phyloP scores from a whole-genome alignment of 768 basidiomycete species.

The Suillus tomentosus region DNA sequence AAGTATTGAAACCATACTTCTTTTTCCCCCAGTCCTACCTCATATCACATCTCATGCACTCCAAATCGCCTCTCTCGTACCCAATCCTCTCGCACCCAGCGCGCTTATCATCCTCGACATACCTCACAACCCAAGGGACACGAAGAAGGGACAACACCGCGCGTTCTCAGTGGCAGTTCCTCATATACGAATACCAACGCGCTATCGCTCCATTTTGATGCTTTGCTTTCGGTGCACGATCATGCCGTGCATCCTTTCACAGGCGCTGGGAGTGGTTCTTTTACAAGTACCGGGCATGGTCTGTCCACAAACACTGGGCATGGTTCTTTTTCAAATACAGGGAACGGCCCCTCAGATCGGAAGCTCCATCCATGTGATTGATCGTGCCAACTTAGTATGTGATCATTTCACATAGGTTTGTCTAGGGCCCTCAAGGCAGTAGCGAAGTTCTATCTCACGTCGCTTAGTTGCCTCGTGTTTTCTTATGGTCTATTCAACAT shows the following conservation, averaged over 20 bases:
- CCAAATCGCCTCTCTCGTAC: neutral
- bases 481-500: slow-evolving; percentile 35
- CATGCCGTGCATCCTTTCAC: slow-evolving; percentile 20
- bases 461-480: slow-evolving; percentile 38
- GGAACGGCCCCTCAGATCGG: slow-evolving; percentile 14
- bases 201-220: slow-evolving; percentile 38
- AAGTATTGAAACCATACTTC: too few relatives aligned
- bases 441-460: slow-evolving; percentile 32
- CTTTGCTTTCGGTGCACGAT: slow-evolving; percentile 33
- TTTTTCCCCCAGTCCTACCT: neutral
- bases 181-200: slow-evolving; percentile 30
- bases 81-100: neutral
- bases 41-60: neutral
- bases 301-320: slow-evolving; percentile 10
- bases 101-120: slow-evolving; percentile 22
- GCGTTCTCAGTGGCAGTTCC: slow-evolving; percentile 17
- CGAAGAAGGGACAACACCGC: neutral
- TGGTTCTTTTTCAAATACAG: slow-evolving; percentile 18
- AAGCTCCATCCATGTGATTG: slow-evolving; percentile 10
- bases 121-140: slow-evolving; percentile 19
- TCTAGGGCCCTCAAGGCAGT: slow-evolving; percentile 17
- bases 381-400: slow-evolving; percentile 3
- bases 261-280: slow-evolving; percentile 16
- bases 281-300: slow-evolving; percentile 18
- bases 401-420: slow-evolving; percentile 1